Evolutionary conservation across 306 rosid genomes (phyloP).

Genomic region (Sicyos edulis): DNA sequence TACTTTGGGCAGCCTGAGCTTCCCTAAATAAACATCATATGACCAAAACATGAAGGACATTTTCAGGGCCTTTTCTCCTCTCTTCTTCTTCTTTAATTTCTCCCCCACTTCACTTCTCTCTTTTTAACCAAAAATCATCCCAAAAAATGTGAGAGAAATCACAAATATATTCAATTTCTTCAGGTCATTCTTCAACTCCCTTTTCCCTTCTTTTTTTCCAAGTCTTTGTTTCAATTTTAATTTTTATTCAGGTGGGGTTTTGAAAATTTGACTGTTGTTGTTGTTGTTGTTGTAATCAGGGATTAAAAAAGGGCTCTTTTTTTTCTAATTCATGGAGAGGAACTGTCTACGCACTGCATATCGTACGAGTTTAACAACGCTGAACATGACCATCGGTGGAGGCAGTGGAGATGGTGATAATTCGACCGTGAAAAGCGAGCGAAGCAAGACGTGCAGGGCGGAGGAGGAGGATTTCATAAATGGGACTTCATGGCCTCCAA

Average conservation of each 20-base stretch:
- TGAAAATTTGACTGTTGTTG: neutral
- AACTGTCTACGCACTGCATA: neutral
- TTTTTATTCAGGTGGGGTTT: neutral
- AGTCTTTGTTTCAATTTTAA: neutral
- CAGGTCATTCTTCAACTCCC: neutral
- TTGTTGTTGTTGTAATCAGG: neutral
- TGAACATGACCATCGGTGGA: neutral
- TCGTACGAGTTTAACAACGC: conserved; percentile 4
- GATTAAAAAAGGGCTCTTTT: neutral
- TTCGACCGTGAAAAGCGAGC: neutral
- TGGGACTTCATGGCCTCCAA: conserved; percentile 90
- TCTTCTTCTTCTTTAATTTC: neutral
- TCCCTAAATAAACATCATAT: conserved; percentile 48
- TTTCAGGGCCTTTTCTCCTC: conserved; percentile 9
- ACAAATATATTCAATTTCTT: neutral
- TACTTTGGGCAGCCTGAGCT: conserved; percentile 37
- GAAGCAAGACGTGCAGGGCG: conserved; percentile 14
- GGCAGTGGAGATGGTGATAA: neutral
- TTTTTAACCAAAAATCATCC: neutral
- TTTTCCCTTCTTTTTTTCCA: neutral
- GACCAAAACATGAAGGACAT: conserved; percentile 48
- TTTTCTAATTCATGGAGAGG: conserved; percentile 11
- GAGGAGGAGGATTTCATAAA: conserved; percentile 35
- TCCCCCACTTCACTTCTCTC: neutral
- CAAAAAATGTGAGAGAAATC: no score